Evolutionary conservation across 2,329 filamentous ascomycete genomes (phyloP).

Genomic region (Mycosphaerella sp.): DNA sequence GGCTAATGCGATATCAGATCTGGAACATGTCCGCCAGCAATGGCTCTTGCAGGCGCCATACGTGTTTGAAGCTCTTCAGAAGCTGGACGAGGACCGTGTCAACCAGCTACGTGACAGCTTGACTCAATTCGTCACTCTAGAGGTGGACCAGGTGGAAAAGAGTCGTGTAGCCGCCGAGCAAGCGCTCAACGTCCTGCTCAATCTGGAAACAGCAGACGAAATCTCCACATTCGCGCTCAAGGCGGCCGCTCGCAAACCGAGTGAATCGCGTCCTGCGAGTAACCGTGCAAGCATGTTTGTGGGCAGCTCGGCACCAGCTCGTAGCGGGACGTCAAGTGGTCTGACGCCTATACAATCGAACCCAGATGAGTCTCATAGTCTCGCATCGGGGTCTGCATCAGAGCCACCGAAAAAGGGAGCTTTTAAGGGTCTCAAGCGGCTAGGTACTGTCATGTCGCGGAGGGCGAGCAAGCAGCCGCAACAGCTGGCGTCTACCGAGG

Average conservation of each 20-base stretch:
- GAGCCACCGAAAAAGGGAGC: slow-evolving; percentile 36
- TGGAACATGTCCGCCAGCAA: slow-evolving; percentile 72
- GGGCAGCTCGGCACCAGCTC: slow-evolving; percentile 10
- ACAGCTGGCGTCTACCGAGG: slow-evolving; percentile 26
- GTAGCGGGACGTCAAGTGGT: slow-evolving; percentile 4
- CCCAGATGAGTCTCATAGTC: slow-evolving; percentile 25
- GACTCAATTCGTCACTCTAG: slow-evolving; percentile 88
- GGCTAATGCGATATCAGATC: slow-evolving; percentile 63
- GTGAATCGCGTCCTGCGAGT: slow-evolving; percentile 1
- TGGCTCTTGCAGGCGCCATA: slow-evolving; percentile 95
- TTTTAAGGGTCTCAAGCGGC: slow-evolving; percentile 49
- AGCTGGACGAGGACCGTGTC: slow-evolving; percentile 78
- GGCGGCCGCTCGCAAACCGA: slow-evolving; percentile 30
- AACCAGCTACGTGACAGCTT: slow-evolving; percentile 87
- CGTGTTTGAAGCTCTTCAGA: slow-evolving; percentile 88
- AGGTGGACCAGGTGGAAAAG: slow-evolving; percentile 78
- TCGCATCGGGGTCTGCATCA: slow-evolving; percentile 45
- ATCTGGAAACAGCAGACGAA: slow-evolving; percentile 80
- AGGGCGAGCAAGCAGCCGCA: slow-evolving; percentile 48
- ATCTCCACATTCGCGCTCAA: slow-evolving; percentile 64
- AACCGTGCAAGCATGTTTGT: slow-evolving; percentile 14
- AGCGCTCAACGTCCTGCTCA: slow-evolving; percentile 74
- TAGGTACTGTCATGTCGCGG: slow-evolving; percentile 64
- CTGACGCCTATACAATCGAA: slow-evolving; percentile 23
- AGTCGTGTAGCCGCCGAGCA: slow-evolving; percentile 68